Evolutionary conservation across 2,329 filamentous ascomycete genomes (phyloP).

Genomic region (Diplodia scrobiculata): DNA sequence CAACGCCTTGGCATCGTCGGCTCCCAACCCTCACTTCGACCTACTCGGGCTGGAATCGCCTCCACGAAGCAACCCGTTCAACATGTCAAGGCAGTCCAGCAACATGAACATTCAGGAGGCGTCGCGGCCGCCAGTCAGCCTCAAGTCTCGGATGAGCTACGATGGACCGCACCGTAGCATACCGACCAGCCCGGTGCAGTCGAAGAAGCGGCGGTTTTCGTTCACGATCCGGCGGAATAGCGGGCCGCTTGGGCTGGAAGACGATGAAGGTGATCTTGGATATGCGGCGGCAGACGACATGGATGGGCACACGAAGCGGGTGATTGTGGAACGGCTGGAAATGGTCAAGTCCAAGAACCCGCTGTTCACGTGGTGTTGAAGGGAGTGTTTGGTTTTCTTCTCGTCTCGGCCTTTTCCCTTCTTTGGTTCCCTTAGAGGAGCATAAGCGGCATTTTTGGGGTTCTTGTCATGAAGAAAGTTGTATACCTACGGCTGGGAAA

Average conservation of each 20-base stretch:
- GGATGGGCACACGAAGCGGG: slow-evolving; percentile 86
- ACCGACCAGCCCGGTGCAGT: slow-evolving; percentile 36
- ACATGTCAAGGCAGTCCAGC: slow-evolving; percentile 51
- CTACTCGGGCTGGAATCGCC: slow-evolving; percentile 66
- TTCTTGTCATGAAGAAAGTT: slow-evolving; percentile 14
- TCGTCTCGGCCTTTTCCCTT: neutral
- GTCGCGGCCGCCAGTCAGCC: slow-evolving; percentile 35
- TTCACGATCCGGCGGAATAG: slow-evolving; percentile 43
- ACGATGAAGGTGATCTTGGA: slow-evolving; percentile 87
- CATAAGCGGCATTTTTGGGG: slow-evolving; percentile 6
- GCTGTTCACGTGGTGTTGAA: slow-evolving; percentile 93
- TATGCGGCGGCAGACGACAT: slow-evolving; percentile 93
- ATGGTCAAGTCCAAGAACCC: slow-evolving; percentile 94
- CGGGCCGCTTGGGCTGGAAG: slow-evolving; percentile 57
- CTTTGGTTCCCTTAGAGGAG: slow-evolving; percentile 13
- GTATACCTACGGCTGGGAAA: slow-evolving; percentile 18
- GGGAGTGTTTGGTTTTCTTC: neutral
- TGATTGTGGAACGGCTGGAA: slow-evolving; percentile 95
- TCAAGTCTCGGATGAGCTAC: slow-evolving; percentile 47
- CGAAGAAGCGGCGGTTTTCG: slow-evolving; percentile 48
- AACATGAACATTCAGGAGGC: slow-evolving; percentile 43
- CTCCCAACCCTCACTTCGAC: slow-evolving; percentile 56
- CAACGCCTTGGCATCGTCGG: slow-evolving; percentile 60
- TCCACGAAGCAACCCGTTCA: slow-evolving; percentile 50
- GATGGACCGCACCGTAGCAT: slow-evolving; percentile 42